These are phyloP conservation scores for Withania somnifera DNA, from an alignment of 305 asterid genomes.

Conservation along the genomic window DNA sequence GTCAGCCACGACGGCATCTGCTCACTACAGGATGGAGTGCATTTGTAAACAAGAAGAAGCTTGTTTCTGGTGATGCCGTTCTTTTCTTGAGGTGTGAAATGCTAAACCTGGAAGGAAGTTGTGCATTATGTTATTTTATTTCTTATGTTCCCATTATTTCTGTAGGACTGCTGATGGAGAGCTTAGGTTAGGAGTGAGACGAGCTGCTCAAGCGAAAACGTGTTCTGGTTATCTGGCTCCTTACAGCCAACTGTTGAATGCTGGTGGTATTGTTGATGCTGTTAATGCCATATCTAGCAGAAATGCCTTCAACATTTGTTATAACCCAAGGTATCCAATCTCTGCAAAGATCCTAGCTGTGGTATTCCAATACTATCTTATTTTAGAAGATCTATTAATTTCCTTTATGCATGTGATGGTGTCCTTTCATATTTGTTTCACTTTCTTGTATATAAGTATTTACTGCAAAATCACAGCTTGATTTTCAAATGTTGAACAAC, in stretches of 20 bases:
- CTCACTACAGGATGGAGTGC: constrained; percentile 99
- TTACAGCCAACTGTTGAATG: constrained; percentile 35
- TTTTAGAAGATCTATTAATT: background rate
- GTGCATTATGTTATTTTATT: background rate
- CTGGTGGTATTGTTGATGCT: constrained; percentile 44
- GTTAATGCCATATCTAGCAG: constrained; percentile 50
- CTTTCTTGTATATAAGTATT: background rate
- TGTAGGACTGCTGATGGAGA: constrained; percentile 94
- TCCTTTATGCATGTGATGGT: background rate
- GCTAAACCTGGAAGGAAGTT: background rate
- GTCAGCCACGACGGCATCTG: constrained; percentile 98
- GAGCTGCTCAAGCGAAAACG: constrained; percentile 61
- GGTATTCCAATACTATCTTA: background rate
- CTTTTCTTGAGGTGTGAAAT: constrained; percentile 71
- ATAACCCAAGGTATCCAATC: constrained; percentile 75
- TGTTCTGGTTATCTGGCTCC: constrained; percentile 35
- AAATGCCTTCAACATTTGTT: constrained; percentile 52
- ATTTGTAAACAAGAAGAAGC: constrained; percentile 89
- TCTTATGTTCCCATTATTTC: constrained; percentile 2
- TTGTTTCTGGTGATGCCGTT: constrained; percentile 93
- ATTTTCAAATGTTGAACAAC: background rate
- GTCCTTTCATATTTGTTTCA: background rate
- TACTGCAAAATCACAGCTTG: background rate
- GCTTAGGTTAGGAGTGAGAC: constrained; percentile 91
- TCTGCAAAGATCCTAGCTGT: background rate